Base-by-base conservation (phyloP, 129 eudicot genomes). In the Helichrysum umbraculigerum region DNA sequence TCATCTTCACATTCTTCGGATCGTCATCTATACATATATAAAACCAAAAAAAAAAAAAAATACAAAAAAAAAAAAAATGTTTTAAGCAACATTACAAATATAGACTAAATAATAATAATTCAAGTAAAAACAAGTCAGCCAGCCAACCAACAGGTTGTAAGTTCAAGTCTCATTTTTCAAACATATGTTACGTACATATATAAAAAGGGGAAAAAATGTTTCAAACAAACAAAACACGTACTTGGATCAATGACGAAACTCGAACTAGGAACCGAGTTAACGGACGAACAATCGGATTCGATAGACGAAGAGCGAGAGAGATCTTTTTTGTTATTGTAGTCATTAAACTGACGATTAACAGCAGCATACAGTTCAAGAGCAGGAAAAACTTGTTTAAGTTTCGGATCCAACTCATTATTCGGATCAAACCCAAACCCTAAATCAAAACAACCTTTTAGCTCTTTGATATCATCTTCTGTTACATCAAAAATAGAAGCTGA, bases 371-470 rank as follows among this genome's bases (percentile, higher is more conserved):
- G 52, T 75, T 81, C 91, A 6, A 90, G 86, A 29, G 98, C 98
- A 0, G 98, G 97, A 42, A 93, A 90, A 52, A 85, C 76, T 6
- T 63, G 61, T 6, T 82, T 56, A 2, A 93, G 85, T 62, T 84
- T 88, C 9, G 83, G 88, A 85, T 93, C 95, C 75, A 83, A 42
- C 1, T 80, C 75, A 2, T 83, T 83, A 17, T 84, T 62, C 30
- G 90, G 79, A 74, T 90, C 88, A 59, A 93, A 86, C 14, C 87
- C 84, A 33, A 93, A 93, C 4, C 98, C 98, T 22, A 90, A 72
- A 32, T 90, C 98, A 21, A 93, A 70, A 64, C 92, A 93, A 8
- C 86, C 97, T 47, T 72, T 74, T 8, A 93, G 87, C 76, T 93
- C 98, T 5, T 85, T 88, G 41, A 93, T 68, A 28, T 93, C 98